phyloP scores from a whole-genome alignment of 2,329 filamentous ascomycete genomes.

The Rutstroemia sp. region DNA sequence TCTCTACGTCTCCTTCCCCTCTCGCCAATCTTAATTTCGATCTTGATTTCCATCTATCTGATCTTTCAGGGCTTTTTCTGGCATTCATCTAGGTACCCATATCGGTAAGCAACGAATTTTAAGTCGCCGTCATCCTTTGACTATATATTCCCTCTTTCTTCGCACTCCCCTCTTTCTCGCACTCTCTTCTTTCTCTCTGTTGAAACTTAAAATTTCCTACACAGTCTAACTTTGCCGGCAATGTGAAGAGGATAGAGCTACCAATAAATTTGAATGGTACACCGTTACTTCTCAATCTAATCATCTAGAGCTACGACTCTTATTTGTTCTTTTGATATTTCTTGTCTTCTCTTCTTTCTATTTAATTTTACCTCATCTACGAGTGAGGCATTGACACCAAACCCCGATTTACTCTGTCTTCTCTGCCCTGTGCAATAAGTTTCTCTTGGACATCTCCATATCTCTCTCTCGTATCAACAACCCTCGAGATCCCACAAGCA shows the following conservation, averaged over 20 bases:
- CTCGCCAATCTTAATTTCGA: too few species aligned
- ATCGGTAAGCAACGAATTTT: too few species aligned
- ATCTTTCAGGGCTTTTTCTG: too few species aligned
- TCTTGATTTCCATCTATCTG: too few species aligned
- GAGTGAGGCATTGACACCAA: conserved; percentile 22
- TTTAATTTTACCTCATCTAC: conserved; percentile 23
- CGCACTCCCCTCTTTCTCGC: neutral
- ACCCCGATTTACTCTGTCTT: conserved; percentile 13
- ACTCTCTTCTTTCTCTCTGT: neutral
- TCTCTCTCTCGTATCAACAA: conserved; percentile 4
- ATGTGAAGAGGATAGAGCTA: conserved; percentile 10
- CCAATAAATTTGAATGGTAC: neutral
- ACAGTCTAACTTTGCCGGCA: conserved; percentile 1
- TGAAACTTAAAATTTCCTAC: neutral
- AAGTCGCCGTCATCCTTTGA: neutral
- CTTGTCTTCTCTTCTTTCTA: conserved; percentile 18
- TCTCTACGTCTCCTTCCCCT: too few species aligned
- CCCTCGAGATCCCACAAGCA: conserved; percentile 34
- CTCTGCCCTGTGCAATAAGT: conserved; percentile 11
- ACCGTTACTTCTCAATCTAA: conserved; percentile 27
- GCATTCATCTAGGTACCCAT: too few species aligned
- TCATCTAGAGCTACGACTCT: conserved; percentile 26
- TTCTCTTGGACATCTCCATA: neutral
- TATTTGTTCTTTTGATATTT: conserved; percentile 25
- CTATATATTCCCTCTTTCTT: neutral